These are phyloP conservation scores for Emericellopsis terricola DNA, from an alignment of 495 filamentous ascomycete species.

Conservation along the genomic window DNA sequence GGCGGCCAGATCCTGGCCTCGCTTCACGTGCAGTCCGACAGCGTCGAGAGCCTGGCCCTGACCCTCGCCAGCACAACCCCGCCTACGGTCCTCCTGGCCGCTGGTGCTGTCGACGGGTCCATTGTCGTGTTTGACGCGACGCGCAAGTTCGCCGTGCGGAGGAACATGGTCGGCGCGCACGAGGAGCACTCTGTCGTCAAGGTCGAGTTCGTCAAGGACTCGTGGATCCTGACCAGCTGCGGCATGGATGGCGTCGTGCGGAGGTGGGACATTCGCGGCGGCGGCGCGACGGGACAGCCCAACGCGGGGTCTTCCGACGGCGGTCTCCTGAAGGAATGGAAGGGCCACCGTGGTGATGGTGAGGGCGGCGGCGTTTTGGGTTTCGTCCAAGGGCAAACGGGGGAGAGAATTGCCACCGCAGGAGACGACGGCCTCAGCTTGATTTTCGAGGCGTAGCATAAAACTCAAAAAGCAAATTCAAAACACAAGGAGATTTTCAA, in stretches of 20 bases:
- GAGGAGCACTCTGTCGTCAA: constrained; percentile 74
- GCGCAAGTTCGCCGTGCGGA: constrained; percentile 62
- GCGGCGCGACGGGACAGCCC: constrained; percentile 36
- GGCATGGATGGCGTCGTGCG: constrained; percentile 78
- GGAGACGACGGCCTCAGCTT: constrained; percentile 68
- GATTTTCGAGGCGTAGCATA: constrained; percentile 39
- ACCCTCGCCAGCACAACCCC: constrained; percentile 35
- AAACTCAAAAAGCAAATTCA: not conserved
- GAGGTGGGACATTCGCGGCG: constrained; percentile 68
- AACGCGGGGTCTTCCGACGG: constrained; percentile 22
- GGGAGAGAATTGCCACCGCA: constrained; percentile 62
- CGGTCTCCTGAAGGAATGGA: constrained; percentile 62
- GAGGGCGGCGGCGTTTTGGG: constrained; percentile 80
- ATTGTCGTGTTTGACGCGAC: constrained; percentile 79
- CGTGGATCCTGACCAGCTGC: constrained; percentile 58
- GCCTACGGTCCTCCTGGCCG: constrained; percentile 58
- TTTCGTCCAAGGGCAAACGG: constrained; percentile 57
- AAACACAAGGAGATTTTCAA: no score
- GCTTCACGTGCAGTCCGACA: constrained; percentile 50
- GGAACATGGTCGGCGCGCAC: constrained; percentile 66
- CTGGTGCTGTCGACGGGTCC: constrained; percentile 76
- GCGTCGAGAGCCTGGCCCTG: constrained; percentile 67
- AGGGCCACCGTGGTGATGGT: constrained; percentile 57
- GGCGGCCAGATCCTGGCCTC: constrained; percentile 42
- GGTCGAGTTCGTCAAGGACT: constrained; percentile 56